These are phyloP conservation scores for Rhizoclosmatium globosum DNA, from an alignment of 192 early-diverging fungal species.

Conservation along the genomic window DNA sequence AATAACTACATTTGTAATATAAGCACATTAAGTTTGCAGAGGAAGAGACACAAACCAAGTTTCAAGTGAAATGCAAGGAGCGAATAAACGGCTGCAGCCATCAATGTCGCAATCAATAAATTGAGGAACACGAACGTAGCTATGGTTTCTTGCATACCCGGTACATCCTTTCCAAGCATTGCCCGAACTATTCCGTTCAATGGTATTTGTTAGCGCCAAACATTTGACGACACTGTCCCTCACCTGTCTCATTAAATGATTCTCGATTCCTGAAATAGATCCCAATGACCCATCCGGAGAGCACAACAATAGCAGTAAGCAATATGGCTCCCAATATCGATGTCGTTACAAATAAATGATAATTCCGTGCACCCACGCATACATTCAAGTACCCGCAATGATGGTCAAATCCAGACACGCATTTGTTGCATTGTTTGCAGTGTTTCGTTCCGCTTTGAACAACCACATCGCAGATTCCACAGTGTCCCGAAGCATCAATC, in stretches of 20 bases:
- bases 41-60: background rate
- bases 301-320: background rate
- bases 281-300: background rate
- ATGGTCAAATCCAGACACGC: slow-evolving; percentile 5
- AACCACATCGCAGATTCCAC: background rate
- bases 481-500: background rate
- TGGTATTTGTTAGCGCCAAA: background rate
- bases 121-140: background rate
- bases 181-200: background rate
- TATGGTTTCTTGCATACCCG: background rate
- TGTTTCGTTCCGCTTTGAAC: background rate
- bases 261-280: background rate
- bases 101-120: background rate
- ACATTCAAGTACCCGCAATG: slow-evolving; percentile 15
- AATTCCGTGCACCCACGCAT: slow-evolving; percentile 6
- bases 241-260: background rate
- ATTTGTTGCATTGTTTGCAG: slow-evolving; percentile 21
- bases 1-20: background rate
- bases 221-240: background rate
- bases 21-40: background rate
- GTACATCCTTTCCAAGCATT: background rate
- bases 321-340: background rate
- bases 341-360: background rate
- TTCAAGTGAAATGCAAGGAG: slow-evolving; percentile 18
- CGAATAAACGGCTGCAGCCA: background rate